Evolutionary conservation across 768 basidiomycete species (phyloP), one percentile per base, ranked within the genome.

Genomic region (Tephrocybe sp.): DNA sequence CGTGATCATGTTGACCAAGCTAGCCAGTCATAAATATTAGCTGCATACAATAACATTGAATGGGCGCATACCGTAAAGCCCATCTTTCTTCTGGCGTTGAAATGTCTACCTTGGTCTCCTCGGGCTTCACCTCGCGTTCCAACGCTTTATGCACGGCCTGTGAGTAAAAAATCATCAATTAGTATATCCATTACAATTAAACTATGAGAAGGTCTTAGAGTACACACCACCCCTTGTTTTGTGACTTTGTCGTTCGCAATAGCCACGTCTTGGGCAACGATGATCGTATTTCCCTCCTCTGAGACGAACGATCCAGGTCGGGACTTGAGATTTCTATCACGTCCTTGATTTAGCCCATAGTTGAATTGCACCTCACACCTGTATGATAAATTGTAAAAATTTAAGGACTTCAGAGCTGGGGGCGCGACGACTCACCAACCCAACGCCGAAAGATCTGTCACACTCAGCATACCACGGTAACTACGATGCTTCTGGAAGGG

Each of bases 291-390:
- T 13, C 88, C 88, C 21, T 68, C 63, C 12, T 69, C 69, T 19
- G 84, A 78, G 3, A 64, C 62, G 54, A 91, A 89, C 1, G 78
- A 68, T 10, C 65, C 50, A 0, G 86, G 87, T 16, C 88, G 76
- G 9, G 65, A 50, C 16, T n/a, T n/a, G 68, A 66, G 0, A 86
- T 54, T 15, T 75, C 79, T 37, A 64, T 72, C 37, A 71, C 86
- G 73, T 50, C 68, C 69, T 51, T 85, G 83, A 24, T 79, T 78
- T 33, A 90, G 69, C 2, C 86, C 79, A 59, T 91, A 91, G 56
- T 91, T 86, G 61, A 79, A 82, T 61, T 89, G 86, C 5, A 88
- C 76, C 60, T 89, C 88, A 58, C 88, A 91, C 88, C 88, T 89
- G 43, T n/a, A n/a, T n/a, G n/a, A n/a, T n/a, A n/a, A n/a, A n/a